phyloP scores from a whole-genome alignment of 805 yeast genomes.

The Limtongia smithiae region DNA sequence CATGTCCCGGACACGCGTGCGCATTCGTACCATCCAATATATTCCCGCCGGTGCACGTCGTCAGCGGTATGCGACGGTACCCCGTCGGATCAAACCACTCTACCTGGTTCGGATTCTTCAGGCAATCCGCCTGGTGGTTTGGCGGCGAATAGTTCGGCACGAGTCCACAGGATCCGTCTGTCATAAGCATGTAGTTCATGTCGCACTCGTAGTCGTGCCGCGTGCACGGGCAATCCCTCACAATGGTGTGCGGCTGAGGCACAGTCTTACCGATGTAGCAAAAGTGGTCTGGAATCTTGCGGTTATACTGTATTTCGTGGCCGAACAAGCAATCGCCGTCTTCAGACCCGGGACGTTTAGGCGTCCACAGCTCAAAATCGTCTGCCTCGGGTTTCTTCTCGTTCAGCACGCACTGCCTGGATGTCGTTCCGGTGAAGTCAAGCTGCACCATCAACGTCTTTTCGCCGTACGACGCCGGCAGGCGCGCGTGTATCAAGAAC shows the following conservation, averaged over 20 bases:
- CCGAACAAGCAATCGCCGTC: slow-evolving; percentile 61
- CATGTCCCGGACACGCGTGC: slow-evolving; percentile 85
- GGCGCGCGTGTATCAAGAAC: slow-evolving; percentile 60
- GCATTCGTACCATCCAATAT: slow-evolving; percentile 62
- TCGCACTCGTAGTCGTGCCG: slow-evolving; percentile 93
- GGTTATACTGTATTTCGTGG: slow-evolving; percentile 57
- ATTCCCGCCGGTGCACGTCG: slow-evolving; percentile 82
- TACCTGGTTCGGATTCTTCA: slow-evolving; percentile 48
- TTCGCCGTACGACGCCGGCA: slow-evolving; percentile 46
- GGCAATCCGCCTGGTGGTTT: slow-evolving; percentile 61
- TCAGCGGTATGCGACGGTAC: slow-evolving; percentile 77
- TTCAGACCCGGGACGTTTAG: slow-evolving; percentile 50
- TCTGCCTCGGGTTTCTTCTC: slow-evolving; percentile 43
- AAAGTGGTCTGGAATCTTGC: slow-evolving; percentile 55
- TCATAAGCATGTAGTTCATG: slow-evolving; percentile 65
- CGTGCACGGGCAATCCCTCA: slow-evolving; percentile 75
- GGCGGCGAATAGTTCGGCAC: slow-evolving; percentile 70
- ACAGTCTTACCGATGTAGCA: slow-evolving; percentile 65
- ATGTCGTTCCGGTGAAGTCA: slow-evolving; percentile 53
- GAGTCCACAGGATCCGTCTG: slow-evolving; percentile 80
- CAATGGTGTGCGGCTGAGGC: slow-evolving; percentile 50
- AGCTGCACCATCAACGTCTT: slow-evolving; percentile 49
- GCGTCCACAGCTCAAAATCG: slow-evolving; percentile 65
- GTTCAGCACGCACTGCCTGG: slow-evolving; percentile 55
- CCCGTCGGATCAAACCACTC: slow-evolving; percentile 90